Evolutionary conservation across 495 filamentous ascomycete species (phyloP), one percentile per base, ranked within the genome.

Genomic region (Penicillium daleae): DNA sequence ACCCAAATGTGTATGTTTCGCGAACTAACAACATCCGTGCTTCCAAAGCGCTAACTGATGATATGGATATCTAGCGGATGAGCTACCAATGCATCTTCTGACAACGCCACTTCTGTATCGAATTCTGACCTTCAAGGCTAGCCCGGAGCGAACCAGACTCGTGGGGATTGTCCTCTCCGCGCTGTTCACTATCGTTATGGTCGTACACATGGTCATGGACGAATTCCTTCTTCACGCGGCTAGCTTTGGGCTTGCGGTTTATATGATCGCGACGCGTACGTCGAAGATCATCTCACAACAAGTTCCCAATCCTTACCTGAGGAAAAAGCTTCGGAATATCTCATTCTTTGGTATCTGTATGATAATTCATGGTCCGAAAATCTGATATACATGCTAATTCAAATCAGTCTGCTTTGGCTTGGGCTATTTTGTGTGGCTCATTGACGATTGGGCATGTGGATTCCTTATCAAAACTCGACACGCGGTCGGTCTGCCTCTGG

Each of bases 81-180:
- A 76, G 49, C 53, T 76, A 15, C 74, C 73, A 1, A 76, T 76
- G 73, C 73, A 73, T 56, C 66, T 76, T 22, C 62, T 73, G n/a
- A 76, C 73, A 6, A 76, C 73, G 0, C 73, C 73, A 0, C 67
- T 76, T 12, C 51, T 76, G 4, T 71, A 71, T 56, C 71, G 71
- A 6, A 63, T 76, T 35, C 57, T 76, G 9, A 70, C 66, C 31
- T 73, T 71, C 46, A 64, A 71, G 42, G 62, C 61, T 17, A 68
- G 22, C 35, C 61, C 63, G 6, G 31, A 65, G 40, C 37, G 56
- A 12, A 69, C 69, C 6, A 61, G 42, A 22, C 4, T 65, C 5
- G 37, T 70, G 1, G 67, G 71, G 2, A 50, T 57, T 4, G 54
- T 72, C 3, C 69, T 76, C 2, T 35, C 51, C 0, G 29, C 48